Evolutionary conservation across 768 basidiomycete species (phyloP), one percentile per base, ranked within the genome.

Genomic region (Leucosporidium scottii): DNA sequence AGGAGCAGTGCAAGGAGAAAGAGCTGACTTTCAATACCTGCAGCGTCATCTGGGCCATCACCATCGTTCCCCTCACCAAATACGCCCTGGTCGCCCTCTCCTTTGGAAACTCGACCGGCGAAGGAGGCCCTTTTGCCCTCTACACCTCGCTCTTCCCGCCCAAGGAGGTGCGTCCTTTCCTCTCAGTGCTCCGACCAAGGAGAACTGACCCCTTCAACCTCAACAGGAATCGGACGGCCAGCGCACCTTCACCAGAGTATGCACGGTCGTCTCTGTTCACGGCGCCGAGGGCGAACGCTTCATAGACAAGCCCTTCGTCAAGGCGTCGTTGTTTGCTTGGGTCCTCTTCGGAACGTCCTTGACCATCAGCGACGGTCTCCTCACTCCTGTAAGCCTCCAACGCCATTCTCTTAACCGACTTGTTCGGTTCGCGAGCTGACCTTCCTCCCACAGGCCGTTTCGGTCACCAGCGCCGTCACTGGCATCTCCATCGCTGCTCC

Each of bases 291-390:
- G 15, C 25, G 5, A 30, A 53, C 21, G 53, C 6, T 49, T 67
- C 57, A 58, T 71, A 20, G 59, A 65, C 15, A 54, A 49, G 1
- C 51, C 28, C 25, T 6, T 28, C 25, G 36, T 70, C 66, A 63
- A 59, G 59, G n/a, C 49, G 10, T 13, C 31, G 12, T 54, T 61
- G 21, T 53, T 31, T 30, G 21, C 56, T 9, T 64, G 85, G 85
- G 81, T 83, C 56, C 78, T 87, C 15, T 83, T 88, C 66, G 87
- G 85, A 13, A 61, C 59, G 15, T 61, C 39, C 20, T 78, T 87
- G 53, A 86, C 86, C 0, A 82, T 88, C 79, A 84, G 86, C 0
- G 87, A 88, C 68, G 87, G 87, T 44, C 78, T 86, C 27, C 81
- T 88, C 47, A 87, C 86, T 1, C 85, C 71, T 12, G 58, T 59